Evolutionary conservation across 345 rosid genomes (phyloP), one percentile per base, ranked within the genome.

Genomic region (Eucalyptus leucophloia): DNA sequence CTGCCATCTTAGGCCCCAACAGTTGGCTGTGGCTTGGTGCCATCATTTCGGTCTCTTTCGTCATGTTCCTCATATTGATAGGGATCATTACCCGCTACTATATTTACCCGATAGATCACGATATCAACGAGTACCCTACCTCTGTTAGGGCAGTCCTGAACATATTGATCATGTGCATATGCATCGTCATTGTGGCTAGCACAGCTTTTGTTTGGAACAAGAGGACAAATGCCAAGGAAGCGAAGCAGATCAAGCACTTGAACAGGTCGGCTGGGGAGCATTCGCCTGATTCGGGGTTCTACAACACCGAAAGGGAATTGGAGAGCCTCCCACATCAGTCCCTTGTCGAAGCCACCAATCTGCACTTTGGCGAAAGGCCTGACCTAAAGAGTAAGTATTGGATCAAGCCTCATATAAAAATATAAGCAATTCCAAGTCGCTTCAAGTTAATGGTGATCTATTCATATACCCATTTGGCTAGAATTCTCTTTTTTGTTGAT

Each of bases 11-110:
- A 86, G 99, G 99, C 16, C 93, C 97, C 49, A 96, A 90, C 49
- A 87, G 94, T 87, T 98, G 98, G 98, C 93, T 96, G 54, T 97
- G 97, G 93, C 98, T 97, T 2, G 96, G 92, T 4, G 93, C 94
- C 17, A 90, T 98, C 87, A 92, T 98, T 56, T 92, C 95, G 34
- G 95, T 96, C 86, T 97, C 99, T 4, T 95, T 96, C 81, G 60
- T 92, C 37, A 91, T 92, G 51, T 98, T 96, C 91, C 92, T 96
- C 1, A 32, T 95, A 44, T 89, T 95, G 37, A 93, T 95, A 23
- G 98, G 95, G 89, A 90, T 97, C 87, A 89, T 95, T 88, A 93
- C 93, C 1, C 89, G 94, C 30, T 96, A 91, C 89, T 94, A 94
- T 89, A 93, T 96, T 23, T 90, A 94, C 85, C 98, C 98, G 1